Evolutionary conservation across 345 rosid genomes (phyloP), one percentile per base, ranked within the genome.

Genomic region (Erodium maritimum): DNA sequence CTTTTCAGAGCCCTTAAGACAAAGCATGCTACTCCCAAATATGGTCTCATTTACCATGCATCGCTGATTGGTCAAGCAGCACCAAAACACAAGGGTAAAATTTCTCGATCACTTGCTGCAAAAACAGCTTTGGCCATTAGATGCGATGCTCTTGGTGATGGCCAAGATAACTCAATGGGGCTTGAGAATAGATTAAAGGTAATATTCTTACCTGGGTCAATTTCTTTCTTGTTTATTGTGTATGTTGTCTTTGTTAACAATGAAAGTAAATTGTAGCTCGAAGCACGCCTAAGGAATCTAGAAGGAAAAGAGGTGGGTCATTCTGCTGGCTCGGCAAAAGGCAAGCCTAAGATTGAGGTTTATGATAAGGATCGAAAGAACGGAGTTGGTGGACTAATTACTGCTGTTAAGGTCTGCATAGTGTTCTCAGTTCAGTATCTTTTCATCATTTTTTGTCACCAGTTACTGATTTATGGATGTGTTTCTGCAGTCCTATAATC

Each of bases 41-140:
- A 90, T 9, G 95, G 96, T 22, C 74, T 93, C 54, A 78, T 93
- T 55, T 89, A 83, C 75, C 99, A 89, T 55, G 99, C 95, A 16
- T 82, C 96, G 17, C 63, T 89, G 69, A 85, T 93, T 67, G 90
- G 86, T 34, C 96, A 93, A 73, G 96, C 99, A 2, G 80, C 87
- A 22, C 87, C 94, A 1, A 88, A 91, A 60, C 67, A 78, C 63
- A 91, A 88, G 71, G 96, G 96, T 17, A 88, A 84, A 59, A 88
- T 91, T 62, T 80, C 98, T 37, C 46, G 46, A 37, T 37, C 46
- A 4, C 46, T 37, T 37, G 46, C 46, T 37, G 46, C 46, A 37
- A 37, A 37, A 37, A 37, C 46, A 37, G 46, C 46, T 37, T 37
- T 37, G 46, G 46, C 46, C 1, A 37, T 37, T 12, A 5, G 98